A percentile compares a stretch with the other conserved stretches of the same genome.
phyloP scores from a whole-genome alignment of 768 basidiomycete genomes.

The Clavaria fumosa region DNA sequence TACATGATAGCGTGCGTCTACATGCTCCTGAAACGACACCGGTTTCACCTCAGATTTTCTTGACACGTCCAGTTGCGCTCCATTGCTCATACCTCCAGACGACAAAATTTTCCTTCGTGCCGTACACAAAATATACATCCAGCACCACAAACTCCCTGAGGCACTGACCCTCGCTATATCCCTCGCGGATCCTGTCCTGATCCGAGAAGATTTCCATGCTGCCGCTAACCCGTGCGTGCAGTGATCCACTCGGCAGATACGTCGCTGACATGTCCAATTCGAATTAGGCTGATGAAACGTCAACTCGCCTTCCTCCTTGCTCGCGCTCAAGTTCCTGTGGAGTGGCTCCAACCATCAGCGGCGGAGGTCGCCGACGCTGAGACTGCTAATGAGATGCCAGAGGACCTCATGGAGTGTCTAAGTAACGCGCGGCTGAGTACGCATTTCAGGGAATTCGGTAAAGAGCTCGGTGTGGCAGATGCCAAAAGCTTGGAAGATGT shows the following conservation, averaged over 20 bases:
- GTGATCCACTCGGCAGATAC: not conserved
- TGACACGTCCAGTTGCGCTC: constrained; percentile 48
- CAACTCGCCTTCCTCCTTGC: constrained; percentile 92
- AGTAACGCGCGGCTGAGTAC: constrained; percentile 73
- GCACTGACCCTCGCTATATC: constrained; percentile 77
- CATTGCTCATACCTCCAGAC: constrained; percentile 83
- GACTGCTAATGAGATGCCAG: constrained; percentile 49
- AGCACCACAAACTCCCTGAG: constrained; percentile 80
- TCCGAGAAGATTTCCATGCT: constrained; percentile 77
- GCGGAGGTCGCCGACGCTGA: constrained; percentile 42
- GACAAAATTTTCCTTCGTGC: constrained; percentile 80
- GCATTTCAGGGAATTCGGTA: constrained; percentile 84
- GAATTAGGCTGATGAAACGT: constrained; percentile 73
- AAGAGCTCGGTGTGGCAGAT: constrained; percentile 81
- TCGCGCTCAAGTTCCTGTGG: constrained; percentile 77
- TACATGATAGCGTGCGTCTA: constrained; percentile 81
- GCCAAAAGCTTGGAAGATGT: constrained; percentile 91
- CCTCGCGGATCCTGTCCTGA: constrained; percentile 62
- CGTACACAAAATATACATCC: constrained; percentile 78
- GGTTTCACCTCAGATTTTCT: no score
- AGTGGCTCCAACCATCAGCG: constrained; percentile 63
- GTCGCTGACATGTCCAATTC: not conserved
- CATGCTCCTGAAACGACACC: no score
- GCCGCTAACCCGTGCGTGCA: constrained; percentile 70
- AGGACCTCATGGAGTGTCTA: constrained; percentile 74